Evolutionary conservation across 352 stramenopile species (phyloP).

Genomic region (Halophytophthora polymorphica): DNA sequence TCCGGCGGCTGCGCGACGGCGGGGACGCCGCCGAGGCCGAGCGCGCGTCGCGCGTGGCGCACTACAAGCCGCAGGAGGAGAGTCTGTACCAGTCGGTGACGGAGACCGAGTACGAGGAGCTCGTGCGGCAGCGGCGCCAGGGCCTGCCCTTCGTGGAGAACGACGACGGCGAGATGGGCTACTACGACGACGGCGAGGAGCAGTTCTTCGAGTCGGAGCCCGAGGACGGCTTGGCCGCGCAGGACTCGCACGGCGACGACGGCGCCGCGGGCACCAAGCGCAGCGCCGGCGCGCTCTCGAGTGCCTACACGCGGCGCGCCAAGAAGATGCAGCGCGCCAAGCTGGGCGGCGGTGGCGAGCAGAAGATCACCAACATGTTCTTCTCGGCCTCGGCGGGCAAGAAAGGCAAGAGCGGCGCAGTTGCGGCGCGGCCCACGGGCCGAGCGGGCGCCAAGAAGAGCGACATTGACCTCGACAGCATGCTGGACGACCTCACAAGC

Average conservation of each 20-base stretch:
- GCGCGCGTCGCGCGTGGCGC: constrained; percentile 47
- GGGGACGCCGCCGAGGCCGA: constrained; percentile 2
- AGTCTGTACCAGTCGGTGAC: constrained; percentile 86
- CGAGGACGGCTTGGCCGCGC: constrained; percentile 29
- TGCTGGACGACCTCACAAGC: constrained; percentile 81
- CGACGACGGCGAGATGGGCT: constrained; percentile 82
- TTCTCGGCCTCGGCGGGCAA: constrained; percentile 54
- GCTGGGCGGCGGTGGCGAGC: constrained; percentile 59
- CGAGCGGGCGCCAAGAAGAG: constrained; percentile 39
- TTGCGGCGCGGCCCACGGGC: constrained; percentile 2
- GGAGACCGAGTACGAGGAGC: constrained; percentile 81
- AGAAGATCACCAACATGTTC: constrained; percentile 91
- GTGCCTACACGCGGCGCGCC: constrained; percentile 63
- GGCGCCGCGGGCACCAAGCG: constrained; percentile 56
- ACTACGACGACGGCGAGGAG: constrained; percentile 87
- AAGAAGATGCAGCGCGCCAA: constrained; percentile 87
- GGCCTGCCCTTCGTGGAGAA: constrained; percentile 84
- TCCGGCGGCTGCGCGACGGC: constrained; percentile 65
- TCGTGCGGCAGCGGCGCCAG: constrained; percentile 75
- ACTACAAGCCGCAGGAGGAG: constrained; percentile 72
- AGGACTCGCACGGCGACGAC: constrained; percentile 43
- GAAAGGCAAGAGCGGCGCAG: constrained; percentile 29
- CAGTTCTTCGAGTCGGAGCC: constrained; percentile 87
- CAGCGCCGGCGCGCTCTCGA: constrained; percentile 74
- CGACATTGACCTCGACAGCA: constrained; percentile 86